phyloP scores from a whole-genome alignment of 805 yeast species.

The Clavispora vitiphila region DNA sequence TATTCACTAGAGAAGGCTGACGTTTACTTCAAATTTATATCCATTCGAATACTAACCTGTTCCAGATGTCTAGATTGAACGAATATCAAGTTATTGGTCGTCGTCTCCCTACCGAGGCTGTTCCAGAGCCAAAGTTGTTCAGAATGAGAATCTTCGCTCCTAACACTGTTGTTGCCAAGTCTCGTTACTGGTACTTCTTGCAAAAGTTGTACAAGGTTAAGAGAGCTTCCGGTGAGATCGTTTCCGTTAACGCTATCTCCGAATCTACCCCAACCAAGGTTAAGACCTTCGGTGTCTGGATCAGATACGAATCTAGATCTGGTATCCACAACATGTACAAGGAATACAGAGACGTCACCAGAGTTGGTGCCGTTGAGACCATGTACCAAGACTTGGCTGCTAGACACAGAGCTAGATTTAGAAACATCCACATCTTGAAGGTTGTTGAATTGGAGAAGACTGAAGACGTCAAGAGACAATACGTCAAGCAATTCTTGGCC shows the following conservation, averaged over 20 bases:
- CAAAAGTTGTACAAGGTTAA: slow-evolving; percentile 99
- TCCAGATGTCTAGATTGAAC: slow-evolving; percentile 85
- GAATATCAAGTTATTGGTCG: slow-evolving; percentile 99
- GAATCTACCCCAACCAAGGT: slow-evolving; percentile 98
- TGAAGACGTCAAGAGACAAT: slow-evolving; percentile 98
- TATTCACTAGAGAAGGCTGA: not conserved
- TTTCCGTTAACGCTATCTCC: slow-evolving; percentile 82
- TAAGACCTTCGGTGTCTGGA: slow-evolving; percentile 99
- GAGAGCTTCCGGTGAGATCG: slow-evolving; percentile 99
- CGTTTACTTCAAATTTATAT: not conserved
- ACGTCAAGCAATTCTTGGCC: slow-evolving; percentile 94
- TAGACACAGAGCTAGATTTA: slow-evolving; percentile 99
- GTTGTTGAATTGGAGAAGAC: slow-evolving; percentile 98
- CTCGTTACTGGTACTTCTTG: slow-evolving; percentile 99
- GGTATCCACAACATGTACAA: slow-evolving; percentile 99
- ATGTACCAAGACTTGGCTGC: slow-evolving; percentile 99
- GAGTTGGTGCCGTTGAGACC: slow-evolving; percentile 97
- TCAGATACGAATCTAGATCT: slow-evolving; percentile 99
- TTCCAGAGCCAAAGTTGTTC: slow-evolving; percentile 99
- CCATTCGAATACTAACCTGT: slow-evolving; percentile 10
- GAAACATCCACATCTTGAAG: slow-evolving; percentile 98
- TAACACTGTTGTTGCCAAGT: slow-evolving; percentile 98
- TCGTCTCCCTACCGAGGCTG: slow-evolving; percentile 98
- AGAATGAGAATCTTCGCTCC: slow-evolving; percentile 99
- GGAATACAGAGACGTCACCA: slow-evolving; percentile 99